phyloP scores from a whole-genome alignment of 2,329 filamentous ascomycete genomes.

The Trichoderma asperellum region DNA sequence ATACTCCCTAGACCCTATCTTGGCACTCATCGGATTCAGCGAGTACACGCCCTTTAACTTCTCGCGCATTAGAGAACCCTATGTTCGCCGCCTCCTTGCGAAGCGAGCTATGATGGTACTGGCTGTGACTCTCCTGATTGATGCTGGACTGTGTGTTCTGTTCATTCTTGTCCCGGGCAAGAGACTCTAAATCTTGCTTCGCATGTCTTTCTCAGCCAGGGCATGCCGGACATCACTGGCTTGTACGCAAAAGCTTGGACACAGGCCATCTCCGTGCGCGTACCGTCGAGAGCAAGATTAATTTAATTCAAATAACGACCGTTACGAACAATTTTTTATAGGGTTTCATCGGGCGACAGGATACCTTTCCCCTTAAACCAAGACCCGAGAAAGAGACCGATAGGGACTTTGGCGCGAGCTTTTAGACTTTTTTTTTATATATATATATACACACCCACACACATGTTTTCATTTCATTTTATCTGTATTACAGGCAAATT shows the following conservation, averaged over 20 bases:
- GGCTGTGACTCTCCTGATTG: slow-evolving; percentile 72
- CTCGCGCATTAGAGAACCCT: slow-evolving; percentile 84
- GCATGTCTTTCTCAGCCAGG: background rate
- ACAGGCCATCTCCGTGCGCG: slow-evolving; percentile 1
- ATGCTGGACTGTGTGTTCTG: slow-evolving; percentile 80
- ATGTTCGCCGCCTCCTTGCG: slow-evolving; percentile 81
- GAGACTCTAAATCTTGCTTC: slow-evolving; percentile 58
- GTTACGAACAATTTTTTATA: slow-evolving; percentile 36
- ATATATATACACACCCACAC: slow-evolving; percentile 20
- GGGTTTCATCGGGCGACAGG: slow-evolving; percentile 29
- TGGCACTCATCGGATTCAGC: slow-evolving; percentile 86
- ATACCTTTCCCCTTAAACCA: background rate
- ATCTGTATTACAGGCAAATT: slow-evolving; percentile 36
- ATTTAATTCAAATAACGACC: slow-evolving; percentile 36
- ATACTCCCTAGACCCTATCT: slow-evolving; percentile 89
- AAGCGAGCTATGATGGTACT: slow-evolving; percentile 84
- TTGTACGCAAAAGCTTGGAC: slow-evolving; percentile 1
- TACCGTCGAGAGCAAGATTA: slow-evolving; percentile 16
- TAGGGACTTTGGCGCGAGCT: slow-evolving; percentile 34
- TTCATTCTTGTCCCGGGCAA: slow-evolving; percentile 96
- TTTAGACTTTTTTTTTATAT: slow-evolving; percentile 26
- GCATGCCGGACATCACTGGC: slow-evolving; percentile 21
- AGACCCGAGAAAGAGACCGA: background rate
- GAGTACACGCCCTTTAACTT: slow-evolving; percentile 97
- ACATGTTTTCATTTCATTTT: background rate